Evolutionary conservation across 1,284 basidiomycete genomes (phyloP), one percentile per base, ranked within the genome.

Genomic region (Chalciporus sp.): DNA sequence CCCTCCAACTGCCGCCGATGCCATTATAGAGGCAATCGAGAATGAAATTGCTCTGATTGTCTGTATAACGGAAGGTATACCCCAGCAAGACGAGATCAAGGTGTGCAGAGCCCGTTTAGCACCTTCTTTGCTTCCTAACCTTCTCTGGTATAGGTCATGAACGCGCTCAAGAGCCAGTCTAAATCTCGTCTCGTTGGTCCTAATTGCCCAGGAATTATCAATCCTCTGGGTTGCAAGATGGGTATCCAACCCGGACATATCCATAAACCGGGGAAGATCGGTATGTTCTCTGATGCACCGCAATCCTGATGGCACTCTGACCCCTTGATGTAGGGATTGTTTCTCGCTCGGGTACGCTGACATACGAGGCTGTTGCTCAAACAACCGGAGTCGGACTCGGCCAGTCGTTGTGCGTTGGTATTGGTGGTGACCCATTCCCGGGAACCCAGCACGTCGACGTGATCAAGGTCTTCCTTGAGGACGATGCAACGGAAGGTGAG

Each of bases 221-320:
- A 95, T 70, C 94, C 95, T 27, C 82, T 91, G 53, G 96, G 96
- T 16, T 99, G 97, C 82, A 99, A 99, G 81, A 98, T 99, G 86
- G 97, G 97, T 58, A 99, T 99, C 72, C 96, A 98, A 79, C 97
- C 97, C 26, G 96, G 95, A 40, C 94, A 97, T 71, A 96, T 99
- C 65, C 96, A 98, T 80, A 92, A 77, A 61, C 94, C 96, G 52
- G 96, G 96, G 53, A 94, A 90, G 62, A 95, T 97, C 62, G 94
- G 94, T 89, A 60, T 33, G 80, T 70, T 12, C 20, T 47, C 28
- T 12, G 42, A 26, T 7, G 23, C 17, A 28, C 33, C 19, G n/a
- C 31, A 35, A n/a, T n/a, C 33, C 37, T 12, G 17, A 29, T 5
- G 26, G 44, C 42, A 11, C 4, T 41, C 31, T 14, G 45, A 49